Conservation (phyloP, 768 basidiomycete genomes). For the Heimioporus sp. region DNA sequence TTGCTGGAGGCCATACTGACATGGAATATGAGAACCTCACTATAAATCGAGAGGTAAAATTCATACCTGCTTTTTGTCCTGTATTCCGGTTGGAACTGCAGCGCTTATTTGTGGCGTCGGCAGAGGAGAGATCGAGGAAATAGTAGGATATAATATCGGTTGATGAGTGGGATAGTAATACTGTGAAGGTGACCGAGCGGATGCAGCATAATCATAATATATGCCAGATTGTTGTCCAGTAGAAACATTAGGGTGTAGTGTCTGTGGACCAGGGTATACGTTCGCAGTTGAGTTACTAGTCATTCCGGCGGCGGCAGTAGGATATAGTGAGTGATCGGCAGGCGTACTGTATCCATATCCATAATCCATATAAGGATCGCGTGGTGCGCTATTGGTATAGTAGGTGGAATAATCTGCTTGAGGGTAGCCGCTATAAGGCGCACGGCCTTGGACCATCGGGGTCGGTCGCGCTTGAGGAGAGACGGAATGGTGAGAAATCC, state of each 20-base stretch:
- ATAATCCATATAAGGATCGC: slow-evolving; percentile 54
- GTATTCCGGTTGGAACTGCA: slow-evolving; percentile 37
- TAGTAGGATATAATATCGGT: slow-evolving; percentile 55
- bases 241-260: slow-evolving; percentile 41
- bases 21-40: slow-evolving; percentile 8
- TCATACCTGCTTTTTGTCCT: slow-evolving; percentile 63
- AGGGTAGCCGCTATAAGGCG: slow-evolving; percentile 49
- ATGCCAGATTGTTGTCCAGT: slow-evolving; percentile 48
- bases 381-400: slow-evolving; percentile 49
- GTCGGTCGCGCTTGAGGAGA: slow-evolving; percentile 42
- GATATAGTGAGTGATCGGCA: slow-evolving; percentile 52
- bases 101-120: slow-evolving; percentile 45
- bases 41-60: slow-evolving; percentile 4
- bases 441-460: slow-evolving; percentile 43
- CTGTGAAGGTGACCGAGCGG: slow-evolving; percentile 51
- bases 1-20: slow-evolving; percentile 46
- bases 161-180: slow-evolving; percentile 61
- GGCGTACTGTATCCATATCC: slow-evolving; percentile 53
- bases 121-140: slow-evolving; percentile 53
- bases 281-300: slow-evolving; percentile 42
- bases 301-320: slow-evolving; percentile 40
- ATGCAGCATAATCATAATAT: slow-evolving; percentile 57
- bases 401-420: slow-evolving; percentile 60
- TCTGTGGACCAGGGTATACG: slow-evolving; percentile 49
- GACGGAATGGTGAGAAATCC: slow-evolving; percentile 28